phyloP scores from a whole-genome alignment of 1,139 yeast species.

The Sugiyamaella grinbergsii region DNA sequence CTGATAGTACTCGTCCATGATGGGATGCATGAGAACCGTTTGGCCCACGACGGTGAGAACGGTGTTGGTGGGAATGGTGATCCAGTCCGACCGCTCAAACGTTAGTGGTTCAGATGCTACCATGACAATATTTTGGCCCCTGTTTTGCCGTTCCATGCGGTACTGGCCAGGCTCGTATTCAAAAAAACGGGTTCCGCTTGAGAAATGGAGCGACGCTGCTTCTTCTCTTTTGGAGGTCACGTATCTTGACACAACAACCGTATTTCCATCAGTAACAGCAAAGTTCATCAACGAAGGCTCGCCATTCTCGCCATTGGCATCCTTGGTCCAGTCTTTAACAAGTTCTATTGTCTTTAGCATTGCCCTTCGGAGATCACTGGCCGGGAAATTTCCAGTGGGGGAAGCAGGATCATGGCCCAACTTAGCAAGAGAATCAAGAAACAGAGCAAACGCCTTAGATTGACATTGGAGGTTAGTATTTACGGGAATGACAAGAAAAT shows the following conservation, averaged over 20 bases:
- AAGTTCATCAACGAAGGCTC: constrained; percentile 91
- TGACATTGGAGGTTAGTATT: neutral
- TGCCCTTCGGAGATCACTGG: constrained; percentile 65
- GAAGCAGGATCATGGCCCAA: constrained; percentile 73
- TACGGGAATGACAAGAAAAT: too few relatives aligned
- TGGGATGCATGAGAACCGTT: constrained; percentile 88
- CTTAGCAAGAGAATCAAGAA: constrained; percentile 70
- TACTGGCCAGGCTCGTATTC: constrained; percentile 85
- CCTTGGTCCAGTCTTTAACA: constrained; percentile 68
- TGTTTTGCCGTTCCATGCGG: constrained; percentile 88
- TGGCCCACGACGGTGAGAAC: constrained; percentile 79
- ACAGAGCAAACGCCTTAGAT: constrained; percentile 70
- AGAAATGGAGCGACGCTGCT: constrained; percentile 93
- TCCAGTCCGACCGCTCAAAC: constrained; percentile 96
- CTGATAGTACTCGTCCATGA: constrained; percentile 84
- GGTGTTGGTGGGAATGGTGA: constrained; percentile 92
- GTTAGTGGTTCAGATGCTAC: constrained; percentile 96
- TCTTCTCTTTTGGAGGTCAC: constrained; percentile 88
- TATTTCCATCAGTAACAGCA: constrained; percentile 91
- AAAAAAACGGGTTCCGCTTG: constrained; percentile 87
- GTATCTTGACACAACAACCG: constrained; percentile 87
- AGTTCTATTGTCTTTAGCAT: constrained; percentile 69
- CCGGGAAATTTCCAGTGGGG: constrained; percentile 53
- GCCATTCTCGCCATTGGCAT: constrained; percentile 46
- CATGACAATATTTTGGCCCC: constrained; percentile 93